These are phyloP conservation scores for Neurospora africana DNA, from an alignment of 495 filamentous ascomycete species.

Conservation along the genomic window DNA sequence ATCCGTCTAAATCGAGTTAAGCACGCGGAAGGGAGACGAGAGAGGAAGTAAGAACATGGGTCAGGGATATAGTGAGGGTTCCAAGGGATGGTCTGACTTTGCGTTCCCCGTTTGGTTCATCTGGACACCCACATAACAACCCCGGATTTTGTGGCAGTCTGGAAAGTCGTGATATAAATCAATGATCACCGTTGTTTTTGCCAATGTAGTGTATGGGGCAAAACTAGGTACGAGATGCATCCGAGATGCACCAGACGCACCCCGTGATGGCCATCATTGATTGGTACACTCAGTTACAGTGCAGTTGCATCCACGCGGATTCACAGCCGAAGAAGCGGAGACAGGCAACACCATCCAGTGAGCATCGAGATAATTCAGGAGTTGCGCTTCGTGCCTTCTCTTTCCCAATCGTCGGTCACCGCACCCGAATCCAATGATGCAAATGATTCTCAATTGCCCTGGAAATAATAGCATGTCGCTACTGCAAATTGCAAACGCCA, in stretches of 20 bases:
- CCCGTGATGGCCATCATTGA: background rate
- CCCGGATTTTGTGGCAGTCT: background rate
- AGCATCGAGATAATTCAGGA: background rate
- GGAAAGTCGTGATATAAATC: background rate
- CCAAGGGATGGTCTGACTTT: background rate
- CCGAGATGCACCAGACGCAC: background rate
- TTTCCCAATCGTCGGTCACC: background rate
- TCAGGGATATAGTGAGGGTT: background rate
- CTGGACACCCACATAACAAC: background rate
- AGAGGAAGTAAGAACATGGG: constrained; percentile 7
- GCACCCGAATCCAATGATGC: background rate
- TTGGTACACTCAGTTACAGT: background rate
- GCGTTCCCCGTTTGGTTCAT: background rate
- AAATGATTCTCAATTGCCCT: background rate
- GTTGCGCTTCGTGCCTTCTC: background rate
- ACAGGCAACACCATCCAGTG: background rate
- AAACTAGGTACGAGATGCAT: background rate
- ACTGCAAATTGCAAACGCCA: background rate
- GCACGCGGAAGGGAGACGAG: constrained; percentile 10
- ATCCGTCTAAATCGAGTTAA: background rate
- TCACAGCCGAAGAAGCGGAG: background rate
- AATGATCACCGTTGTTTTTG: background rate
- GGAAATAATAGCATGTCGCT: background rate
- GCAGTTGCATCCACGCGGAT: background rate
- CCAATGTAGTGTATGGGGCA: background rate